phyloP scores from a whole-genome alignment of 108 stramenopile species.

The Stephanodiscus minutulus region DNA sequence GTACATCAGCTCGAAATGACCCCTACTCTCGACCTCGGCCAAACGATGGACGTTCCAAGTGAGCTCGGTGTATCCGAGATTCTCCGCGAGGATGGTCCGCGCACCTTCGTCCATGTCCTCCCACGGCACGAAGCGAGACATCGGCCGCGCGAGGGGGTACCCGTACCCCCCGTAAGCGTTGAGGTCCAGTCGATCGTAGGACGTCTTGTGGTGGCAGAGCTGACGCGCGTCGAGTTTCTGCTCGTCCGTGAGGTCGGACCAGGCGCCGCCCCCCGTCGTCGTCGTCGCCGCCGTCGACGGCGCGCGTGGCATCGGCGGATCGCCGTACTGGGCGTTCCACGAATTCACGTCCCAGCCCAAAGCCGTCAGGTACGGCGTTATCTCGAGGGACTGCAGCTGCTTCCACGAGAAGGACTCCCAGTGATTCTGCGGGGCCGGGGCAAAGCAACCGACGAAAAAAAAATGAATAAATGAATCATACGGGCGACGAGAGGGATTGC shows the following conservation, averaged over 20 bases:
- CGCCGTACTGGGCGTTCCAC: constrained; percentile 21
- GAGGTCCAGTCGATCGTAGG: constrained; percentile 25
- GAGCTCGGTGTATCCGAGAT: constrained; percentile 19
- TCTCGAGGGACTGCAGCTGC: constrained; percentile 13
- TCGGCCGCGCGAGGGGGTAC: constrained; percentile 3
- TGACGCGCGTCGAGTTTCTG: constrained; percentile 9
- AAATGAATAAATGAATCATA: too few relatives aligned
- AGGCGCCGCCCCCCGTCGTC: neutral
- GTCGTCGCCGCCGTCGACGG: too few relatives aligned
- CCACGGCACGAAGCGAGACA: neutral
- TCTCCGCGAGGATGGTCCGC: neutral
- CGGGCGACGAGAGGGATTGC: too few relatives aligned
- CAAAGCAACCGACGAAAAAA: too few relatives aligned
- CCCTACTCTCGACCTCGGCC: constrained; percentile 9
- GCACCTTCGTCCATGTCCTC: neutral
- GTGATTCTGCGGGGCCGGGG: neutral
- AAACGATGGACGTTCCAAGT: constrained; percentile 18
- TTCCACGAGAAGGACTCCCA: constrained; percentile 29
- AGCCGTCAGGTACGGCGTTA: constrained; percentile 17
- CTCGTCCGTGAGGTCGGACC: constrained; percentile 14
- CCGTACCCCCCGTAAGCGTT: neutral
- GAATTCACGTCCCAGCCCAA: constrained; percentile 15
- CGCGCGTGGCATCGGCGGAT: constrained; percentile 2
- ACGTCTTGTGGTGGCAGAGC: constrained; percentile 21
- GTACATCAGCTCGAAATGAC: neutral